Percentiles rank a stretch among this genome's conserved stretches.
These are phyloP conservation scores for Spergularia marina DNA, from an alignment of 148 eudicot species.

Conservation along the genomic window DNA sequence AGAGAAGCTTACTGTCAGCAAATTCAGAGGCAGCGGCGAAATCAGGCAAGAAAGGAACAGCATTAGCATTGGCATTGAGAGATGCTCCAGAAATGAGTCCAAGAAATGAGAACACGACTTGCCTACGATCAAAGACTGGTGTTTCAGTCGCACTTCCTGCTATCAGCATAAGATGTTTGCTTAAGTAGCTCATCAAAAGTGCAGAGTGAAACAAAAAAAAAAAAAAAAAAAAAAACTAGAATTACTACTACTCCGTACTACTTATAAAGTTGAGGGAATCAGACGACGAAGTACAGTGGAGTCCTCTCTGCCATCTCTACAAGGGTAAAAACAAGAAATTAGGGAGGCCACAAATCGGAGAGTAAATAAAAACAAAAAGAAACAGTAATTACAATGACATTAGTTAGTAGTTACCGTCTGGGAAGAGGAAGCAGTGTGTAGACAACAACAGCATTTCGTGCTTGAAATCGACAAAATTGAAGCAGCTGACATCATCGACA, in stretches of 20 bases:
- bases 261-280: slow-evolving; percentile 9
- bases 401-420: slow-evolving; percentile 1
- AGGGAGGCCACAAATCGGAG: no score
- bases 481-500: slow-evolving; percentile 10
- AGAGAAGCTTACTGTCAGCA: slow-evolving; percentile 56
- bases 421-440: slow-evolving; percentile 3
- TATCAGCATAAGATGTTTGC: background rate
- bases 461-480: background rate
- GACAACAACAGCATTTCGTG: slow-evolving; percentile 8
- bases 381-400: background rate
- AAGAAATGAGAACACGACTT: slow-evolving; percentile 17
- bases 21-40: slow-evolving; percentile 39
- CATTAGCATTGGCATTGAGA: background rate
- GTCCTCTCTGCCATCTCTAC: slow-evolving; percentile 8
- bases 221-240: no score
- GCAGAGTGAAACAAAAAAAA: background rate
- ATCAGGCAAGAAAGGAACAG: no score
- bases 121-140: slow-evolving; percentile 25
- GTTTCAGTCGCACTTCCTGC: background rate
- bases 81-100: slow-evolving; percentile 20
- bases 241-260: background rate
- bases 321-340: background rate
- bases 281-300: slow-evolving; percentile 2
- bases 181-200: background rate
- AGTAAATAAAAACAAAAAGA: background rate